Base-by-base conservation (phyloP, 345 rosid genomes). In the Isatis tinctoria region DNA sequence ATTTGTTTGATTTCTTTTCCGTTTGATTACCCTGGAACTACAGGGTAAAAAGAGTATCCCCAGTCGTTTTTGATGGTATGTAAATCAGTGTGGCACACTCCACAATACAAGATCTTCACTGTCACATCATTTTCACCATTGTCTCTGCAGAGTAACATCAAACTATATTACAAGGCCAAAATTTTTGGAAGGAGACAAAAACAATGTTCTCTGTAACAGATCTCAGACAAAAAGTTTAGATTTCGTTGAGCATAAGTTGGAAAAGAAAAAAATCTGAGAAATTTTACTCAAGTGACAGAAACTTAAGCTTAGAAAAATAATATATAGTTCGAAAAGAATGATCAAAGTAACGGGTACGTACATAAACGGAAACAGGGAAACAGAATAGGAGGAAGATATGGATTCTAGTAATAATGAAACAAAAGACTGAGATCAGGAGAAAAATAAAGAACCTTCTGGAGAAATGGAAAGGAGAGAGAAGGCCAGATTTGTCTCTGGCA, bases 31-130 rank as follows among this genome's bases (percentile, higher is more conserved):
- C 98, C 98, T 6, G 97, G 98, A 69, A 93, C 87, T 16, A 89
- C 37, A 8, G 98, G 98, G 67, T 89, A 93, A 56, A 22, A 40
- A 5, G 92, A 58, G 60, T 69, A 71, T 10, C 97, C 97, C 97
- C 97, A 90, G 4, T 93, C 96, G 36, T 90, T 93, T 75, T 65
- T 89, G 69, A 40, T 28, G n/a, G 69, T 12, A 44, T 85, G 92
- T 81, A 93, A 65, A 52, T 93, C 98, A 39, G 93, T 79, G 48
- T 93, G 98, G 75, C 98, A 90, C 18, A 93, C 87, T 39, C 97
- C 97, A 68, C 96, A 89, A 58, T 80, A 93, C 40, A 83, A 92
- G 65, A 93, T 82, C 75, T 90, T 93, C 22, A 93, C 70, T 36
- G 93, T 81, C 26, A 93, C 91, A 82, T 89, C 98, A 43, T 90